A percentile compares a stretch with the other conserved stretches of the same genome.
Evolutionary conservation across 2,329 filamentous ascomycete genomes (phyloP).

Genomic region (Cercospora citrullina): DNA sequence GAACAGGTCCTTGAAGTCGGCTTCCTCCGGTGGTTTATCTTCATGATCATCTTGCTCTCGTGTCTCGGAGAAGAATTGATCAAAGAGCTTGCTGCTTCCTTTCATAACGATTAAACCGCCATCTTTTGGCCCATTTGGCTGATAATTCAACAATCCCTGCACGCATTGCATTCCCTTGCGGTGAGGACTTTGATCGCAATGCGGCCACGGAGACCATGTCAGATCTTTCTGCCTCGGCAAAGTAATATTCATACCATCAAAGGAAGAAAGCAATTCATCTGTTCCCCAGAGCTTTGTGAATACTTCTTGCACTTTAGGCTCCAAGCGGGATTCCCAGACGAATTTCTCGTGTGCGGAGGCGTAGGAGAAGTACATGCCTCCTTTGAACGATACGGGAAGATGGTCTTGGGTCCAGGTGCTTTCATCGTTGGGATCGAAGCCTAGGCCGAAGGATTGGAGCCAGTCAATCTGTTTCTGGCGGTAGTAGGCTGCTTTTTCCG

Average conservation of each 20-base stretch:
- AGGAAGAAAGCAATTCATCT: slow-evolving; percentile 35
- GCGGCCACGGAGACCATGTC: slow-evolving; percentile 45
- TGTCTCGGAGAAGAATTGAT: slow-evolving; percentile 49
- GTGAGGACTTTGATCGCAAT: slow-evolving; percentile 47
- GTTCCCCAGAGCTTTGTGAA: slow-evolving; percentile 49
- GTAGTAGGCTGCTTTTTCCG: slow-evolving; percentile 35
- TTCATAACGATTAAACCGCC: slow-evolving; percentile 51
- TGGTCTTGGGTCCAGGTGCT: slow-evolving; percentile 48
- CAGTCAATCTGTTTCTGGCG: slow-evolving; percentile 37
- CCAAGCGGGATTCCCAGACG: slow-evolving; percentile 47
- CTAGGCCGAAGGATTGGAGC: slow-evolving; percentile 35
- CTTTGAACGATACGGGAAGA: slow-evolving; percentile 48
- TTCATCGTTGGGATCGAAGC: slow-evolving; percentile 37
- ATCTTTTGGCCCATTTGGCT: slow-evolving; percentile 49
- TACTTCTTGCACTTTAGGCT: slow-evolving; percentile 44
- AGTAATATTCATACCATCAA: slow-evolving; percentile 46
- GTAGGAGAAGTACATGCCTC: slow-evolving; percentile 48
- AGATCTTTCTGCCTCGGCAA: slow-evolving; percentile 46
- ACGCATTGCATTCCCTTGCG: slow-evolving; percentile 46
- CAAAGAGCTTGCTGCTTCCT: slow-evolving; percentile 45
- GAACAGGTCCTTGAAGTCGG: slow-evolving; percentile 45
- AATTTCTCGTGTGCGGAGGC: slow-evolving; percentile 46
- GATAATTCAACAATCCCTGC: slow-evolving; percentile 49
- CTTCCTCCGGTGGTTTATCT: slow-evolving; percentile 38
- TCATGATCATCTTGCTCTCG: slow-evolving; percentile 33